Evolutionary conservation across 305 asterid species (phyloP), one percentile per base, ranked within the genome.

Genomic region (Plantago lanceolata): DNA sequence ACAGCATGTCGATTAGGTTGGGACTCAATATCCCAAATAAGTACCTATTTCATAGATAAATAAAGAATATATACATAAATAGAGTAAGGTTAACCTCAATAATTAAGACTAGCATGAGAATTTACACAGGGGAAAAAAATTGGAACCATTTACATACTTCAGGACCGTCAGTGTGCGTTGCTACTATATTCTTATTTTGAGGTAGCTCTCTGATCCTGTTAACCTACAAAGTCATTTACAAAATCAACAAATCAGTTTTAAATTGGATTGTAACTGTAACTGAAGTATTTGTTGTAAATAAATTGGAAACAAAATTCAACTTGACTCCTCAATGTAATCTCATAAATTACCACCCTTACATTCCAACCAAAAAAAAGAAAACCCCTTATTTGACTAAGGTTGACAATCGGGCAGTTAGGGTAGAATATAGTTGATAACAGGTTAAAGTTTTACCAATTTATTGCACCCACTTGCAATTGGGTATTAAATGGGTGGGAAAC

Each of bases 141-240:
- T 43, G 50, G 48, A 69, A 60, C 14, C 16, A 51, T 37, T 56
- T 61, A 71, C 94, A 74, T 83, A 90, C 97, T 76, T 94, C 96
- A 75, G 99, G 97, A 66, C 95, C 76, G 76, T 93, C 97, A 7
- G 99, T 90, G 73, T 93, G 99, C 3, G 99, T 93, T 8, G 97
- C 99, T 58, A 94, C 77, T 71, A 94, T 90, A 73, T 90, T 94
- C 71, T 94, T 90, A 67, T 94, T 87, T 72, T 79, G 96, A 0
- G 99, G 95, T 75, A 94, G 83, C 69, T 94, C 99, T 77, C 99
- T 88, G 80, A 94, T 94, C 67, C 97, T 79, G 79, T 94, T 94
- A 20, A 90, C 97, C 97, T 94, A 75, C 67, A 76, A 68, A 70
- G 44, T 48, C 49, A 59, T 67, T 26, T 44, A 54, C 29, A 67